Percentiles rank a stretch among this genome's conserved stretches.
Conservation (phyloP, 2,329 filamentous ascomycete species). For the Ramichloridium luteum region DNA sequence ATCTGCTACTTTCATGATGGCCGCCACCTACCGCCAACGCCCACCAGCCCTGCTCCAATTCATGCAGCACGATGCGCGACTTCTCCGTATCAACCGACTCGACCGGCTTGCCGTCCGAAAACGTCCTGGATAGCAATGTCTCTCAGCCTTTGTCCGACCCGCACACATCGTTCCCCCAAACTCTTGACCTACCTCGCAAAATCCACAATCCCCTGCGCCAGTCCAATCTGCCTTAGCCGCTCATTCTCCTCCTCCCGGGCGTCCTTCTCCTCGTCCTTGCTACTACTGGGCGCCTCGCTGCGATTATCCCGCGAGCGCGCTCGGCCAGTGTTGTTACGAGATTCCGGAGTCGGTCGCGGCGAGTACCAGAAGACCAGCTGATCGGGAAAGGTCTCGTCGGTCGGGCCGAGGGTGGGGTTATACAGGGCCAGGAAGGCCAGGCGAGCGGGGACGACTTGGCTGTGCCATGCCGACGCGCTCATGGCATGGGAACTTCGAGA, state of each 20-base stretch:
- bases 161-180: too few species aligned
- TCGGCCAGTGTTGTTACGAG: conserved; percentile 11
- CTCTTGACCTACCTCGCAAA: conserved; percentile 61
- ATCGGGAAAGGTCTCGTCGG: conserved; percentile 60
- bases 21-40: conserved; percentile 61
- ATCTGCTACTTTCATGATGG: too few species aligned
- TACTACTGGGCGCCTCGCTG: conserved; percentile 19
- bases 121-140: conserved; percentile 54
- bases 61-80: conserved; percentile 68
- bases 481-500: conserved; percentile 7
- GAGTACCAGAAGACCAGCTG: conserved; percentile 93
- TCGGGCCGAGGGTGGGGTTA: conserved; percentile 67
- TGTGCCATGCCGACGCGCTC: conserved; percentile 15
- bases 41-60: conserved; percentile 92
- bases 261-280: too few species aligned
- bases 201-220: conserved; percentile 91
- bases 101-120: conserved; percentile 63
- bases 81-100: conserved; percentile 87
- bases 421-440: conserved; percentile 90
- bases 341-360: conserved; percentile 21
- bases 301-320: conserved; percentile 15
- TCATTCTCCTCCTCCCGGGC: conserved; percentile 64
- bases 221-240: conserved; percentile 78
- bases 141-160: conserved; percentile 1
- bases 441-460: conserved; percentile 51